A percentile compares a stretch with the other conserved stretches of the same genome.
These are phyloP conservation scores for Debaryomyces prosopidis DNA, from an alignment of 805 yeast genomes.

Conservation along the genomic window DNA sequence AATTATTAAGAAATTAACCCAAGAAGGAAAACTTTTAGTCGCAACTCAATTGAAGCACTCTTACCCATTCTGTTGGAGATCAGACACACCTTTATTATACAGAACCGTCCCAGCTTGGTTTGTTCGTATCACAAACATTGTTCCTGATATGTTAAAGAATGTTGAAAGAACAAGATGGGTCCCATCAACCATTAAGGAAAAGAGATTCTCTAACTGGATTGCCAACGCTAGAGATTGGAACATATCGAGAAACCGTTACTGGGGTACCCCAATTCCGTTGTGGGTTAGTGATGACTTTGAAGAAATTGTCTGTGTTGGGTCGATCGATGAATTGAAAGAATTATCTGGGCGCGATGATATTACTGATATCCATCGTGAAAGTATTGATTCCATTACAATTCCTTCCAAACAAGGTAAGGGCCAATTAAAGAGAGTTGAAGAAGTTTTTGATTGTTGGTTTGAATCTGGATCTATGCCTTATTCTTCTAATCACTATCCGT, in stretches of 20 bases:
- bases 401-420: slow-evolving; percentile 93
- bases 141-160: slow-evolving; percentile 86
- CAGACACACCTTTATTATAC: slow-evolving; percentile 95
- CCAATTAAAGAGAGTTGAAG: slow-evolving; percentile 83
- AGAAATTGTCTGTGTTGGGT: slow-evolving; percentile 92
- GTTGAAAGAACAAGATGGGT: slow-evolving; percentile 93
- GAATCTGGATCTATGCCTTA: slow-evolving; percentile 99
- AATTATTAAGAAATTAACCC: slow-evolving; percentile 83
- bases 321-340: slow-evolving; percentile 81
- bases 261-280: slow-evolving; percentile 99
- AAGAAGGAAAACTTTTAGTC: slow-evolving; percentile 69
- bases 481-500: slow-evolving; percentile 96
- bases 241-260: slow-evolving; percentile 94
- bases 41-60: slow-evolving; percentile 89
- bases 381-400: slow-evolving; percentile 86
- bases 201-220: slow-evolving; percentile 97
- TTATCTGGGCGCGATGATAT: slow-evolving; percentile 80
- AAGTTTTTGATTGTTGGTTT: slow-evolving; percentile 99
- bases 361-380: slow-evolving; percentile 92
- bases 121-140: slow-evolving; percentile 81
- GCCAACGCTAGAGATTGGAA: slow-evolving; percentile 99
- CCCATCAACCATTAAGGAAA: slow-evolving; percentile 85
- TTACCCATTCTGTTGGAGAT: slow-evolving; percentile 99
- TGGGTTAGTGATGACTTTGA: slow-evolving; percentile 95
- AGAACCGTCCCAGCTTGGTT: slow-evolving; percentile 99